Evolutionary conservation across 306 rosid genomes (phyloP).

Genomic region (Prunus campanulata): DNA sequence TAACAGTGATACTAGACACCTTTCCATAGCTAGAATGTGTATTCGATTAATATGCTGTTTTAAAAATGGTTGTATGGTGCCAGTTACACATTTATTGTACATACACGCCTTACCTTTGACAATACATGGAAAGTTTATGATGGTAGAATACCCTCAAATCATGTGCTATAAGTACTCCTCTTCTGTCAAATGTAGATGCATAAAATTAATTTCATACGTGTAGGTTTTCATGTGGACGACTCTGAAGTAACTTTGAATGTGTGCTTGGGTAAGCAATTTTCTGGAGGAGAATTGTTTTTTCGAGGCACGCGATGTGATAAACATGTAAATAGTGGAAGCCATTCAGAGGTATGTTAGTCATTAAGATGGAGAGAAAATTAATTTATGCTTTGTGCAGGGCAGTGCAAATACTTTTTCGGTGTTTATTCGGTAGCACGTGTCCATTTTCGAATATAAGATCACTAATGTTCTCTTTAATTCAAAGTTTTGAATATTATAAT

Average conservation of each 20-base stretch:
- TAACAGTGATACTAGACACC: background rate
- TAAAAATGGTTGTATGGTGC: too few species aligned
- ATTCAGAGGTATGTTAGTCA: conserved; percentile 50
- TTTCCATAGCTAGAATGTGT: background rate
- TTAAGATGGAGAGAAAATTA: conserved; percentile 1
- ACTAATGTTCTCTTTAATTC: too few species aligned
- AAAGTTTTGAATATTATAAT: too few species aligned
- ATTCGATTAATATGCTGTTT: background rate
- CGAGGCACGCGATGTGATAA: conserved; percentile 89
- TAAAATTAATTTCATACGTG: conserved; percentile 15
- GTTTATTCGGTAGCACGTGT: background rate
- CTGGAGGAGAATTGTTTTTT: conserved; percentile 82
- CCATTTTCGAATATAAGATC: too few species aligned
- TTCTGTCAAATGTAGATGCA: conserved; percentile 11
- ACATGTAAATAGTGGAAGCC: conserved; percentile 65
- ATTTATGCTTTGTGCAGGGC: conserved; percentile 19
- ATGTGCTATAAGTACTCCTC: background rate
- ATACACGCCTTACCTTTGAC: background rate
- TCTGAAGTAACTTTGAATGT: conserved; percentile 82
- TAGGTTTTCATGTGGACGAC: conserved; percentile 93
- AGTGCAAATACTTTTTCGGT: background rate
- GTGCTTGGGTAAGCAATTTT: conserved; percentile 81
- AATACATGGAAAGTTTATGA: background rate
- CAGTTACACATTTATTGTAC: background rate
- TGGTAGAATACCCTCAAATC: background rate